These are phyloP conservation scores for Pichiaceae sp. DNA, from an alignment of 1,139 yeast genomes.

Conservation along the genomic window DNA sequence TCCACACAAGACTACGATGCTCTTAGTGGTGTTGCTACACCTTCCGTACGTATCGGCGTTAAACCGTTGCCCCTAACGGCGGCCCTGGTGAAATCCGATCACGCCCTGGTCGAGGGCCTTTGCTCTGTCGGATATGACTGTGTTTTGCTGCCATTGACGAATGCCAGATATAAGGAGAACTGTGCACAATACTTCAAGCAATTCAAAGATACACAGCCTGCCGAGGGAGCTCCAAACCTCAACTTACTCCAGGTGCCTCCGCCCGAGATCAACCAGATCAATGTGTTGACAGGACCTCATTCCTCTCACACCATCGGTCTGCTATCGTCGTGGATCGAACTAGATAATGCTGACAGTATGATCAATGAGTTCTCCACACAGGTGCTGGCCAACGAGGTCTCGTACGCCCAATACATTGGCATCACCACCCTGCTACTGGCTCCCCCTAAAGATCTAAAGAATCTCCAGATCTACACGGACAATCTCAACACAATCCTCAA, in stretches of 20 bases:
- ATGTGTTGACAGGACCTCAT: conserved; percentile 28
- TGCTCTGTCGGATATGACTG: conserved; percentile 26
- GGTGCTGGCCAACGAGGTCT: conserved; percentile 45
- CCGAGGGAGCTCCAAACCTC: background rate
- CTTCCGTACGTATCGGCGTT: conserved; percentile 17
- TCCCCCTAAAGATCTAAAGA: conserved; percentile 51
- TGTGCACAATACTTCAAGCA: conserved; percentile 28
- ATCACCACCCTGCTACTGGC: conserved; percentile 42
- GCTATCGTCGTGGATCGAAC: conserved; percentile 56
- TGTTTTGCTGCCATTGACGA: conserved; percentile 35
- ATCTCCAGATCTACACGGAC: conserved; percentile 29
- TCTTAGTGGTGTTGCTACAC: background rate
- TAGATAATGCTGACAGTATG: conserved; percentile 40
- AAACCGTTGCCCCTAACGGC: conserved; percentile 22
- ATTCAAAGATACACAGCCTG: conserved; percentile 15
- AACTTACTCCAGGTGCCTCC: conserved; percentile 26
- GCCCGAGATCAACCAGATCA: conserved; percentile 31
- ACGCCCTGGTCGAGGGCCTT: conserved; percentile 12
- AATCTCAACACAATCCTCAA: conserved; percentile 17
- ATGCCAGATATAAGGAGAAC: conserved; percentile 31
- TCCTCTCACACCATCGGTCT: conserved; percentile 37
- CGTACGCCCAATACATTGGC: conserved; percentile 53
- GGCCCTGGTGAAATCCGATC: conserved; percentile 17
- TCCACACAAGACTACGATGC: background rate
- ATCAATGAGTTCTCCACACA: conserved; percentile 45